A percentile compares a stretch with the other conserved stretches of the same genome.
Conservation (phyloP, 176 grass and related monocot species). For the Thalia dealbata region DNA sequence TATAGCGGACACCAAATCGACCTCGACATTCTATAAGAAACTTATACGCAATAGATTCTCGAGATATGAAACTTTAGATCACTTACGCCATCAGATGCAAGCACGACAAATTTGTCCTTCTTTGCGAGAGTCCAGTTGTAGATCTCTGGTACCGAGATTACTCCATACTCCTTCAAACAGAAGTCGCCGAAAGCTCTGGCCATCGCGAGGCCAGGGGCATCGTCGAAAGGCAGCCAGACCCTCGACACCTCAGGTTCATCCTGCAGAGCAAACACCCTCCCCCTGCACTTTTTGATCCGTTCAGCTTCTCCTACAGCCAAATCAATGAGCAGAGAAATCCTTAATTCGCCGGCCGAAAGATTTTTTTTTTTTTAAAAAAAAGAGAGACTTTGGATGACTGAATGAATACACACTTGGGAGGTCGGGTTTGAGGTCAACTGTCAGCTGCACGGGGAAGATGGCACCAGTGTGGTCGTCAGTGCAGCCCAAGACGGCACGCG, state of each 20-base stretch:
- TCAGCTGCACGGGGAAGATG: conserved; percentile 66
- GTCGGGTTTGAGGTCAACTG: conserved; percentile 94
- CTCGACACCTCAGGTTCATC: conserved; percentile 93
- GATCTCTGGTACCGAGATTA: conserved; percentile 95
- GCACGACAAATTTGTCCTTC: conserved; percentile 80
- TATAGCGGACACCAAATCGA: too few species aligned
- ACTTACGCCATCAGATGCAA: conserved; percentile 92
- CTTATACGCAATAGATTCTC: background rate
- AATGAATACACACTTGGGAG: conserved; percentile 56
- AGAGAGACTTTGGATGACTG: background rate
- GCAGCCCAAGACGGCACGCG: conserved; percentile 80
- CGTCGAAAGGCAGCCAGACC: conserved; percentile 93
- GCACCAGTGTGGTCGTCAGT: conserved; percentile 31
- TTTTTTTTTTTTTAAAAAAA: too few species aligned
- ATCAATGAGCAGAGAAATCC: background rate
- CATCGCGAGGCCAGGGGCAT: conserved; percentile 88
- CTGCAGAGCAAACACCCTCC: conserved; percentile 87
- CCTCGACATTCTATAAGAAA: background rate
- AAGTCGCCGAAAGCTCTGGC: conserved; percentile 91
- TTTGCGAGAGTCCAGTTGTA: conserved; percentile 72
- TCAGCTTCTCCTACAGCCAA: conserved; percentile 64
- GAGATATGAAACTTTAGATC: background rate
- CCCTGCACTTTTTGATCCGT: conserved; percentile 88
- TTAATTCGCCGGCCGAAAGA: background rate
- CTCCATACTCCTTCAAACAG: conserved; percentile 93